Evolutionary conservation across 345 rosid species (phyloP).

Genomic region (Eucalyptus regnans): DNA sequence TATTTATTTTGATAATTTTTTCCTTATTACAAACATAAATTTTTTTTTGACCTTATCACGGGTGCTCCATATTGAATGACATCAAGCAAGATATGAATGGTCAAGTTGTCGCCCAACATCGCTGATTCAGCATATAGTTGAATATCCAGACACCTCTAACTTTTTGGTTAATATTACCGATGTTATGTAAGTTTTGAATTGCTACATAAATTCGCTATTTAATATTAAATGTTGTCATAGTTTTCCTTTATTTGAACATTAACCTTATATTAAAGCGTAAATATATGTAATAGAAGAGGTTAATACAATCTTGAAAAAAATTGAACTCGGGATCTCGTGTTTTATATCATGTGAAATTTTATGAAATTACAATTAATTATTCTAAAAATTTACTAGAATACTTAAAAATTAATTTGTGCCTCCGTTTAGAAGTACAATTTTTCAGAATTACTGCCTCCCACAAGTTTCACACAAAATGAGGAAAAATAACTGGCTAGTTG

Average conservation of each 20-base stretch:
- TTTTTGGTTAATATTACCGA: background rate
- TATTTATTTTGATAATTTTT: background rate
- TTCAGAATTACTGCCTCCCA: background rate
- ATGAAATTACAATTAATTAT: background rate
- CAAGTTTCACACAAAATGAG: background rate
- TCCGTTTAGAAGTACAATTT: background rate
- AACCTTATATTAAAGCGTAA: background rate
- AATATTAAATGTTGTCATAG: background rate
- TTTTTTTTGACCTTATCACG: background rate
- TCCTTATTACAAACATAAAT: background rate
- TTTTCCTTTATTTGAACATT: background rate
- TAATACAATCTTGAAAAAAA: background rate
- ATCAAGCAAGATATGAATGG: background rate
- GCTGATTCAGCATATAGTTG: background rate
- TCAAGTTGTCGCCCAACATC: background rate
- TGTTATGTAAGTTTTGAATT: background rate
- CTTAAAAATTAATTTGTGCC: background rate
- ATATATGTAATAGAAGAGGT: background rate
- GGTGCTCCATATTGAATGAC: background rate
- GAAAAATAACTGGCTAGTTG: background rate
- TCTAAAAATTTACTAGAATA: background rate
- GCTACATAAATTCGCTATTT: background rate
- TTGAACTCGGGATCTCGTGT: fast-evolving
- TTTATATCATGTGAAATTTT: background rate
- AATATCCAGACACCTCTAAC: background rate